Percentiles rank a stretch among this genome's conserved stretches.
Evolutionary conservation across 2,329 filamentous ascomycete species (phyloP).

Genomic region (Periconia macrospinosa): DNA sequence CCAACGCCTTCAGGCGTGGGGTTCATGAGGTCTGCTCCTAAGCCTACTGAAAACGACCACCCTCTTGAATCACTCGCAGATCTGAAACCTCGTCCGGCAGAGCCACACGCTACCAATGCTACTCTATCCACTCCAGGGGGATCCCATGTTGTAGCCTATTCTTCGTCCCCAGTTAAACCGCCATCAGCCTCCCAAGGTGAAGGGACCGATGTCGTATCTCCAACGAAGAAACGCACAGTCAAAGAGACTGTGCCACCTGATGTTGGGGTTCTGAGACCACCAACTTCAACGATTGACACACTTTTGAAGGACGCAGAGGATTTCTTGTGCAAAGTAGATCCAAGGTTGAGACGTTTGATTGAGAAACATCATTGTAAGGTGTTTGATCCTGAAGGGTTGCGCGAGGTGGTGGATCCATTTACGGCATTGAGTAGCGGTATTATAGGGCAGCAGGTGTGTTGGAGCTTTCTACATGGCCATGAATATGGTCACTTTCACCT

Average conservation of each 20-base stretch:
- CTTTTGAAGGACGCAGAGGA: conserved; percentile 75
- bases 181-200: conserved; percentile 40
- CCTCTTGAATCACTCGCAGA: conserved; percentile 28
- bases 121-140: conserved; percentile 72
- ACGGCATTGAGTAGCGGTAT: conserved; percentile 81
- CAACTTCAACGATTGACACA: conserved; percentile 66
- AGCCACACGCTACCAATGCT: conserved; percentile 68
- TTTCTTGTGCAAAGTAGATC: conserved; percentile 73
- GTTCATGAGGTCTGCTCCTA: conserved; percentile 44
- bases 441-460: conserved; percentile 77
- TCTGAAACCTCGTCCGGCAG: conserved; percentile 56
- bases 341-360: conserved; percentile 71
- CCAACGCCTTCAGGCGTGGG: conserved; percentile 55
- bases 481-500: neutral
- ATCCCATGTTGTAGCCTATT: conserved; percentile 60
- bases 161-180: conserved; percentile 41
- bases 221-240: conserved; percentile 49
- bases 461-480: neutral
- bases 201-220: conserved; percentile 11
- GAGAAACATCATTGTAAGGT: conserved; percentile 74
- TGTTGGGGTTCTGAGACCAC: conserved; percentile 25
- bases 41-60: conserved; percentile 23
- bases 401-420: conserved; percentile 86
- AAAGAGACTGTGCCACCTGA: conserved; percentile 42
- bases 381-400: conserved; percentile 80